These are phyloP conservation scores for Aristolochia californica DNA, from an alignment of 164 flowering plant species.

Conservation along the genomic window DNA sequence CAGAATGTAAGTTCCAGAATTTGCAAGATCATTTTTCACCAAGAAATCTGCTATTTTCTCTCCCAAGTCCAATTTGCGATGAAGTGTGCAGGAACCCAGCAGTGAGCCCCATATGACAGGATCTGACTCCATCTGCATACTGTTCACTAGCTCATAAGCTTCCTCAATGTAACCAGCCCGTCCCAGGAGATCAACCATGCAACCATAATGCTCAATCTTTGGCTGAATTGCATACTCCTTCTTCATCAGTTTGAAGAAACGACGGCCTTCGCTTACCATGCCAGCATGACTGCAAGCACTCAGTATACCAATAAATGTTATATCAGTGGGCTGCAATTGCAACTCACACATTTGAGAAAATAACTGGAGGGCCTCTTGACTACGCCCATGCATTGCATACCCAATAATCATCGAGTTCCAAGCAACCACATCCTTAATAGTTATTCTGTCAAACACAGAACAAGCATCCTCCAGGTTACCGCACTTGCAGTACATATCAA, in stretches of 20 bases:
- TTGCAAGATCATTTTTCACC: conserved; percentile 29
- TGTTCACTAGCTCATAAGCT: conserved; percentile 51
- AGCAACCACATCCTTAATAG: conserved; percentile 48
- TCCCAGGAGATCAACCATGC: conserved; percentile 81
- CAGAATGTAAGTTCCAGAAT: conserved; percentile 65
- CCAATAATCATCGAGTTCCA: conserved; percentile 80
- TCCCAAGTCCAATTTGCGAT: conserved; percentile 36
- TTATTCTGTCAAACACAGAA: conserved; percentile 40
- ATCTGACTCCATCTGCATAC: conserved; percentile 45
- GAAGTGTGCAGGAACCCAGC: conserved; percentile 60
- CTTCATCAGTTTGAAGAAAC: conserved; percentile 41
- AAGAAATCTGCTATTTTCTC: conserved; percentile 51
- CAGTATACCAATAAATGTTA: conserved; percentile 62
- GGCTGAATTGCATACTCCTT: conserved; percentile 45
- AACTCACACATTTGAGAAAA: conserved; percentile 34
- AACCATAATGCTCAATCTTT: conserved; percentile 80
- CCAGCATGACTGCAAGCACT: conserved; percentile 72
- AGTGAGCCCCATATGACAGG: conserved; percentile 58
- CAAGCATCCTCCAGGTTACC: conserved; percentile 75
- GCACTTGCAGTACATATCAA: conserved; percentile 79
- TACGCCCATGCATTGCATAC: conserved; percentile 61
- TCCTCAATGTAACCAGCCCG: conserved; percentile 59
- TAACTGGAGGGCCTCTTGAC: conserved; percentile 38
- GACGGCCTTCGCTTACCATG: conserved; percentile 41
- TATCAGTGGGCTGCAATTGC: conserved; percentile 39